Evolutionary conservation across 2,329 filamentous ascomycete species (phyloP).

Genomic region (Talaromyces rugulosus): DNA sequence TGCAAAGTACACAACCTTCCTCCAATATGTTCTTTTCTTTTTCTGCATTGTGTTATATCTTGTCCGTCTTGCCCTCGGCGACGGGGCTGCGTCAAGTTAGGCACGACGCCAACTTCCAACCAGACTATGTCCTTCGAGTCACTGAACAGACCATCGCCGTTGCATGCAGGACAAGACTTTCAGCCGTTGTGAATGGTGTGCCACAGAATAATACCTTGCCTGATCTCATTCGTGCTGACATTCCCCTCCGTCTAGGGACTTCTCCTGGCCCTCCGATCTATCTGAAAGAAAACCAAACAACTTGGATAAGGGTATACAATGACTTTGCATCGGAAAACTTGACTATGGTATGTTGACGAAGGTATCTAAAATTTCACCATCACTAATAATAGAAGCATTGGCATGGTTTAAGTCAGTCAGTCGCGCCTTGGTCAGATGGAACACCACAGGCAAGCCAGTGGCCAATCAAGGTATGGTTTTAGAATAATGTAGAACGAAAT

Average conservation of each 20-base stretch:
- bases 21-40: background rate
- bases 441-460: conserved; percentile 59
- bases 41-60: background rate
- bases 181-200: conserved; percentile 9
- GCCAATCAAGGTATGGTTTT: conserved; percentile 54
- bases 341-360: conserved; percentile 48
- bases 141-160: background rate
- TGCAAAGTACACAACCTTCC: background rate
- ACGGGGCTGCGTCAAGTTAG: conserved; percentile 1
- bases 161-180: conserved; percentile 10
- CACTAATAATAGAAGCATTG: conserved; percentile 51
- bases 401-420: conserved; percentile 60
- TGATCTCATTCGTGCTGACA: background rate
- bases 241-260: background rate
- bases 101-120: conserved; percentile 8
- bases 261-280: conserved; percentile 7
- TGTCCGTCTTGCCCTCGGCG: background rate
- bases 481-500: background rate
- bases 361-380: background rate
- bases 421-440: conserved; percentile 62
- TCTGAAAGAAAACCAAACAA: conserved; percentile 10
- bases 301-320: conserved; percentile 59
- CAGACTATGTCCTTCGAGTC: conserved; percentile 7
- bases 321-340: conserved; percentile 50
- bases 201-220: background rate